Evolutionary conservation across 352 stramenopile species (phyloP), one percentile per base, ranked within the genome.

Genomic region (Pseudoperonospora humuli): DNA sequence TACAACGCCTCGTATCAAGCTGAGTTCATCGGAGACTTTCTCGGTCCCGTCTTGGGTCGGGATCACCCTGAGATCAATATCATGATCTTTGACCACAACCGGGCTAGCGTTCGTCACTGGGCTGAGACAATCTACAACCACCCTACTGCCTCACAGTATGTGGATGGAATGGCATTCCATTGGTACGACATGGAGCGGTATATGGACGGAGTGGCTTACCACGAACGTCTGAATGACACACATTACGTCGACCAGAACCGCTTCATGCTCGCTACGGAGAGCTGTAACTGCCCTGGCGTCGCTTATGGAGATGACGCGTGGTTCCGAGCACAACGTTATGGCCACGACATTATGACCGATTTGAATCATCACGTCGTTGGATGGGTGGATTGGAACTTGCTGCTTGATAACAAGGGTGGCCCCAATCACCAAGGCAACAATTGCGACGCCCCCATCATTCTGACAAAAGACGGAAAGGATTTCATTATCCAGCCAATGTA

Each of bases 81-180:
- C 28, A 93, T 96, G 63, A 68, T 84, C 1, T 96, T 93, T 50
- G 88, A 97, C 45, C 81, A 96, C 64, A 95, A 96, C 52, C 90
- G 86, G 31, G 76, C 59, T 20, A 79, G 57, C 20, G 62, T 95
- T 19, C 44, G 54, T 8, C 52, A 88, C 13, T 93, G 77, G 79
- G 75, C 83, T 0, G 49, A 79, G 13, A 71, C 54, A 7, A 79
- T 89, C 32, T 82, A 75, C 53, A 71, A 72, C 25, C 61, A 86
- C 50, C 59, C 69, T 1, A 67, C 54, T 15, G 76, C 24, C 68
- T 3, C n/a, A n/a, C n/a, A n/a, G n/a, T n/a, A n/a, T n/a, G n/a
- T n/a, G n/a, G n/a, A n/a, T n/a, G n/a, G n/a, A n/a, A 58, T 27
- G 7, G 86, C 80, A 8, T 93, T 95, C 51, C 88, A 96, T 61